Conservation (phyloP, 352 stramenopile genomes). For the Phytopythium aichiense region DNA sequence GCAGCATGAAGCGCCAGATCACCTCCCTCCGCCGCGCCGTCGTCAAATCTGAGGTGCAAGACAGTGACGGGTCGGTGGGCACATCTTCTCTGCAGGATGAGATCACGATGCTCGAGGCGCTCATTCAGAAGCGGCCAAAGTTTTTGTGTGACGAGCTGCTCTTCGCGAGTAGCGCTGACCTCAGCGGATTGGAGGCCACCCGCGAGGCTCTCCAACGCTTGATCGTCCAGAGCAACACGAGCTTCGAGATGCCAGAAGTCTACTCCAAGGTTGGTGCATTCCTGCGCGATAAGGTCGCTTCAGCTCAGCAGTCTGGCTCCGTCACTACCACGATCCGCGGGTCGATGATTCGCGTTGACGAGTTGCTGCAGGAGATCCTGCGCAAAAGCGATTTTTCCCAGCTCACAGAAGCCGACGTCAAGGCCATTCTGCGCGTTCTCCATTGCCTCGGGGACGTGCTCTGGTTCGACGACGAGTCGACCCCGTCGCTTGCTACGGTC, state of each 20-base stretch:
- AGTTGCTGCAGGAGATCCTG: too few relatives aligned
- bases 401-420: not conserved
- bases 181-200: not conserved
- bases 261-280: not conserved
- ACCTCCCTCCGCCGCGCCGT: too few relatives aligned
- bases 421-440: slow-evolving; percentile 3
- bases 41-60: too few relatives aligned
- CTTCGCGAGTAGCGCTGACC: not conserved
- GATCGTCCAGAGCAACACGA: not conserved
- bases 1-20: too few relatives aligned
- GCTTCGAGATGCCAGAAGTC: not conserved
- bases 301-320: too few relatives aligned
- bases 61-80: too few relatives aligned
- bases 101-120: not conserved
- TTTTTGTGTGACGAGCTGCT: not conserved
- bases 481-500: not conserved
- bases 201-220: not conserved
- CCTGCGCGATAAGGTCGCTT: not conserved
- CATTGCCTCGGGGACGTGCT: slow-evolving; percentile 15
- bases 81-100: not conserved
- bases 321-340: too few relatives aligned
- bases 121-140: not conserved
- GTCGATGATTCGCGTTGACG: too few relatives aligned
- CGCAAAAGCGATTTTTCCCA: too few relatives aligned
- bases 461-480: slow-evolving; percentile 13